phyloP scores from a whole-genome alignment of 805 yeast genomes.

The Metschnikowia proteae region DNA sequence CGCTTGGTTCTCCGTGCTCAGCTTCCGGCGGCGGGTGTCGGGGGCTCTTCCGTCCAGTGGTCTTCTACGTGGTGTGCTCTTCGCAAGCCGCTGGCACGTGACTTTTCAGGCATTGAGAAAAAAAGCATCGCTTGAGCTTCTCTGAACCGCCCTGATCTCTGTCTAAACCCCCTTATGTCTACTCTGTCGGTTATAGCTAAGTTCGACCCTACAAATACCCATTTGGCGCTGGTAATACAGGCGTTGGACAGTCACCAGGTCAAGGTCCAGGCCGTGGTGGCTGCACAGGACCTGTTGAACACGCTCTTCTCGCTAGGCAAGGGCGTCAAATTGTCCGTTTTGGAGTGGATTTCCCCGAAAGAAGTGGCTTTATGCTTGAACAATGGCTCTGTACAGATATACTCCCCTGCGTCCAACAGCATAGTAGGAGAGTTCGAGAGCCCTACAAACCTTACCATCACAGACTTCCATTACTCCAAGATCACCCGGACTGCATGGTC shows the following conservation, averaged over 20 bases:
- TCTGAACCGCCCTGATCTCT: not conserved
- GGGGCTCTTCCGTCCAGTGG: no score
- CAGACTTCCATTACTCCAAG: constrained; percentile 45
- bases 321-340: constrained; percentile 43
- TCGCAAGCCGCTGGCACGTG: not conserved
- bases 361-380: constrained; percentile 60
- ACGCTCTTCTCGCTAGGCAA: constrained; percentile 52
- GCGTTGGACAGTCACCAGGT: constrained; percentile 71
- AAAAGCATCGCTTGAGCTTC: constrained; percentile 4
- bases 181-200: constrained; percentile 38
- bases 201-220: constrained; percentile 62
- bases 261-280: constrained; percentile 51
- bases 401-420: constrained; percentile 62
- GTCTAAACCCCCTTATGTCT: constrained; percentile 8
- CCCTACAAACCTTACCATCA: constrained; percentile 43
- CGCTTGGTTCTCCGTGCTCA: no score
- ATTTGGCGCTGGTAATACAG: constrained; percentile 59
- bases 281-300: constrained; percentile 41
- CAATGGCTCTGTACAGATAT: constrained; percentile 60
- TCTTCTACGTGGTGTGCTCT: not conserved
- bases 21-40: no score
- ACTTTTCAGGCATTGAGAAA: constrained; percentile 4
- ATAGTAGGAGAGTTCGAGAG: constrained; percentile 50
- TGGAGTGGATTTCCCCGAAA: constrained; percentile 52
- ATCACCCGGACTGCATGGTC: constrained; percentile 50